Conservation (phyloP, 345 rosid genomes). For the Firmiana major region DNA sequence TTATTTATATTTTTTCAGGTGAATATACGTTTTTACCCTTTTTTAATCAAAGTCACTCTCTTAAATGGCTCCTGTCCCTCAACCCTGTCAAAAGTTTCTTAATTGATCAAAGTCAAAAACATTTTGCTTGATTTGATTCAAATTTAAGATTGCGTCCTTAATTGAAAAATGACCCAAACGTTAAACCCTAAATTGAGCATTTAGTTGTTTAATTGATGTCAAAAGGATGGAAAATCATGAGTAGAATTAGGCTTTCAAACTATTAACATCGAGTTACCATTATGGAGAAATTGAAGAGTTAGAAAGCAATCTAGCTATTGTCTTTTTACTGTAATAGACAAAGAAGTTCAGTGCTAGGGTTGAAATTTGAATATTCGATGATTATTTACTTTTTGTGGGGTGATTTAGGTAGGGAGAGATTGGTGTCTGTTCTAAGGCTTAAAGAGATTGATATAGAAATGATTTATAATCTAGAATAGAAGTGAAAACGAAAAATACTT, state of each 20-base stretch:
- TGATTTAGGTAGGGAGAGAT: neutral
- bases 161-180: too few species aligned
- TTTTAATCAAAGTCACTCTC: too few species aligned
- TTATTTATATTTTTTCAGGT: too few species aligned
- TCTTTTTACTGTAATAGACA: neutral
- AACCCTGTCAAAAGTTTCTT: too few species aligned
- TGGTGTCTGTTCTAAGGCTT: neutral
- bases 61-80: too few species aligned
- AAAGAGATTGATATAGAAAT: neutral
- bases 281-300: neutral
- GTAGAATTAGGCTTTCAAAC: too few species aligned
- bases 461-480: neutral
- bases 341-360: neutral
- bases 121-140: too few species aligned
- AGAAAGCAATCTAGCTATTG: neutral
- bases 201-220: neutral
- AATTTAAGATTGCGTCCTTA: too few species aligned
- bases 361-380: neutral
- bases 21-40: too few species aligned
- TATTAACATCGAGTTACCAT: too few species aligned
- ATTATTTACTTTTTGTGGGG: neutral
- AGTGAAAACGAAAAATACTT: neutral
- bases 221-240: neutral
- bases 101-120: too few species aligned
- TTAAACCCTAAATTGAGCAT: too few species aligned